Evolutionary conservation across 2,329 filamentous ascomycete species (phyloP).

Genomic region (Aureobasidium sp.): DNA sequence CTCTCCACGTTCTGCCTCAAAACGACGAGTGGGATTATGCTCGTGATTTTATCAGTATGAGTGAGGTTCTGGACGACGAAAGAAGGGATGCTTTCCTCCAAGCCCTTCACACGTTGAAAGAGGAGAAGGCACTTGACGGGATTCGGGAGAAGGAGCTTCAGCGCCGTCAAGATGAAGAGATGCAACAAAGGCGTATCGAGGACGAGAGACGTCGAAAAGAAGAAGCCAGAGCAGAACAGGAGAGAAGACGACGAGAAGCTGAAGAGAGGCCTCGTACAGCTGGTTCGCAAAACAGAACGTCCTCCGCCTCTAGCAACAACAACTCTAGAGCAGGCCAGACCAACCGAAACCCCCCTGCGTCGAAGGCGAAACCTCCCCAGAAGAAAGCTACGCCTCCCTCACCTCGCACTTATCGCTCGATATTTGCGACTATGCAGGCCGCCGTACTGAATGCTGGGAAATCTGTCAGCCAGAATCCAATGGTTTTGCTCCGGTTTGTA

Average conservation of each 20-base stretch:
- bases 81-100: constrained; percentile 80
- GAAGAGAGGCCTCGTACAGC: constrained; percentile 17
- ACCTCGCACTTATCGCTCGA: constrained; percentile 30
- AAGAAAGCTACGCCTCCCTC: constrained; percentile 22
- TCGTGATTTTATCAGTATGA: constrained; percentile 78
- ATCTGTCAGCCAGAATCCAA: constrained; percentile 46
- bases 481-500: constrained; percentile 53
- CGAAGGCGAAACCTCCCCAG: constrained; percentile 27
- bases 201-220: constrained; percentile 29
- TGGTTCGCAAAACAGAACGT: not conserved
- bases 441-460: constrained; percentile 43
- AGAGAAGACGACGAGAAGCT: constrained; percentile 30
- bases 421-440: constrained; percentile 41
- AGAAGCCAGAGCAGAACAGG: constrained; percentile 32
- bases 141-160: constrained; percentile 54
- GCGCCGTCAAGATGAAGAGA: constrained; percentile 50
- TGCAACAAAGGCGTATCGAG: constrained; percentile 36
- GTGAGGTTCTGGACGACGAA: constrained; percentile 84
- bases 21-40: constrained; percentile 97
- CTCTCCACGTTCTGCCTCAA: constrained; percentile 83
- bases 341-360: constrained; percentile 7
- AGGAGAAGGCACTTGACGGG: constrained; percentile 71
- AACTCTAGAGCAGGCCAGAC: not conserved
- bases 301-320: constrained; percentile 6
- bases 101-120: constrained; percentile 72